These are phyloP conservation scores for Chlorella sorokiniana DNA, from an alignment of 139 green algal species.

Conservation along the genomic window DNA sequence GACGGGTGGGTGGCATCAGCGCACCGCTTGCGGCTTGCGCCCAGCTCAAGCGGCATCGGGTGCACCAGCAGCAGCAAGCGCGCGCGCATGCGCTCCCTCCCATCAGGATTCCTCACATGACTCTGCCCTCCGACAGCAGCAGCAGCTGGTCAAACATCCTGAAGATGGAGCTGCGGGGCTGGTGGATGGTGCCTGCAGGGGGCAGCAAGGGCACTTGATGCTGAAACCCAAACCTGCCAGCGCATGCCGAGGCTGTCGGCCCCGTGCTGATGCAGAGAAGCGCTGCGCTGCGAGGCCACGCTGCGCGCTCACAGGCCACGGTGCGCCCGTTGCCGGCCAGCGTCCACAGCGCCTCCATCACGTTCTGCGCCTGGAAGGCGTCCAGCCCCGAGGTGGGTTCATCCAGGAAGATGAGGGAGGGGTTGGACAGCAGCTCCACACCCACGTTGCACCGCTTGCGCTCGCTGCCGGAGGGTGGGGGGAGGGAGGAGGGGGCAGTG, in stretches of 20 bases:
- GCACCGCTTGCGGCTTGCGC: too few relatives aligned
- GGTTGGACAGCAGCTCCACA: slow-evolving; percentile 53
- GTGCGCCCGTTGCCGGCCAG: slow-evolving; percentile 31
- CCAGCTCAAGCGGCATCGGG: too few relatives aligned
- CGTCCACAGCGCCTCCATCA: slow-evolving; percentile 46
- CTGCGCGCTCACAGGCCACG: not conserved
- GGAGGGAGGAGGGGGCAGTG: not conserved
- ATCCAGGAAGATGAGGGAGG: slow-evolving; percentile 61
- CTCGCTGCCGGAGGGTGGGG: too few relatives aligned
- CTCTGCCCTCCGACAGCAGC: slow-evolving; percentile 49
- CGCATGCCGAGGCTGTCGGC: too few relatives aligned
- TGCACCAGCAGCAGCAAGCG: too few relatives aligned
- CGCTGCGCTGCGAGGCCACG: not conserved
- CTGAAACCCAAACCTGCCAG: not conserved
- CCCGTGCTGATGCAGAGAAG: not conserved
- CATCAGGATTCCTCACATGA: too few relatives aligned
- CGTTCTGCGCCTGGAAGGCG: slow-evolving; percentile 56
- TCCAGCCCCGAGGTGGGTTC: slow-evolving; percentile 61
- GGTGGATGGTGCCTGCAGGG: slow-evolving; percentile 45
- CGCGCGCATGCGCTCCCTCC: too few relatives aligned
- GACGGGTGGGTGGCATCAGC: too few relatives aligned
- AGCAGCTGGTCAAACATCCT: slow-evolving; percentile 56
- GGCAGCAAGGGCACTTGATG: not conserved
- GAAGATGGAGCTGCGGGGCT: slow-evolving; percentile 54
- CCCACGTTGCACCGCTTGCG: slow-evolving; percentile 49